A percentile compares a stretch with the other conserved stretches of the same genome.
Conservation (phyloP, 2,329 filamentous ascomycete species). For the Ophiostoma novo-ulmi region DNA sequence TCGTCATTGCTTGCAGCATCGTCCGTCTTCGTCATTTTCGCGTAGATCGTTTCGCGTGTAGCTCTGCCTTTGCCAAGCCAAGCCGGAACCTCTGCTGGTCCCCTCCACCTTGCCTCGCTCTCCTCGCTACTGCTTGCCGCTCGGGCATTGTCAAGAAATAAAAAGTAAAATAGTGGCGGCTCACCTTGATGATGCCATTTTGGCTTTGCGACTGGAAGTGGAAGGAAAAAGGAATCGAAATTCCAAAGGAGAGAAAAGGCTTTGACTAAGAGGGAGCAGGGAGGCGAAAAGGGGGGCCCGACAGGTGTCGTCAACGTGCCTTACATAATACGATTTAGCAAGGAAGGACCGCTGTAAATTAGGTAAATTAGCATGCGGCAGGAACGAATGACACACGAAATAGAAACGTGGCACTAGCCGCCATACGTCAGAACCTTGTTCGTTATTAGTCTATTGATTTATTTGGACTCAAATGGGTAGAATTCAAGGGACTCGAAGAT, state of each 20-base stretch:
- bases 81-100: not conserved
- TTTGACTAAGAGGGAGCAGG: conserved; percentile 6
- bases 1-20: not conserved
- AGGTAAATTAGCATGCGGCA: not conserved
- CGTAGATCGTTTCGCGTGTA: not conserved
- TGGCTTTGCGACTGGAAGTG: conserved; percentile 11
- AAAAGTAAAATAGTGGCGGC: not conserved
- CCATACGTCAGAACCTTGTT: conserved; percentile 2
- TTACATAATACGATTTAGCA: not conserved
- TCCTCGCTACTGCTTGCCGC: conserved; percentile 15
- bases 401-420: not conserved
- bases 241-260: not conserved
- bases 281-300: conserved; percentile 20
- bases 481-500: too few species aligned
- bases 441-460: not conserved
- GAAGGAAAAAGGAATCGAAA: not conserved
- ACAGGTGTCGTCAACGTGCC: conserved; percentile 21
- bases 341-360: conserved; percentile 10
- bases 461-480: not conserved
- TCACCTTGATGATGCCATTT: conserved; percentile 28
- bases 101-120: not conserved
- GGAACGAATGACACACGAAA: conserved; percentile 4
- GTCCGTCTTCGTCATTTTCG: not conserved
- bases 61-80: conserved; percentile 11
- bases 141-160: not conserved